These are phyloP conservation scores for Tetrastigma voinierianum DNA, from an alignment of 164 flowering plant species.

Conservation along the genomic window DNA sequence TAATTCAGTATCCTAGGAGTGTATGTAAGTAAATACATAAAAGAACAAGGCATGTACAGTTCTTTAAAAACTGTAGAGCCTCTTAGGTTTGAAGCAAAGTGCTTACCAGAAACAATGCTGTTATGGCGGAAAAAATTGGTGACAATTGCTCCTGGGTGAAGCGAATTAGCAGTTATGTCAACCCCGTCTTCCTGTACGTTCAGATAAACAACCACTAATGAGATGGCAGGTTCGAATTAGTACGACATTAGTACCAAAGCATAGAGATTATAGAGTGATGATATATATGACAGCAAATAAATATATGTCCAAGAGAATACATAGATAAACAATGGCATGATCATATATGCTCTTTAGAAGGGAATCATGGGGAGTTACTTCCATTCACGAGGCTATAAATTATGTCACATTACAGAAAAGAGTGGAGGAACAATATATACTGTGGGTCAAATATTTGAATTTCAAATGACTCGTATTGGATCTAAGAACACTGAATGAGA, in stretches of 20 bases:
- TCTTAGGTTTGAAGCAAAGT: not conserved
- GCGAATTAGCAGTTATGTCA: conserved; percentile 51
- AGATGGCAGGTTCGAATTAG: not conserved
- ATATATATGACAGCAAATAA: not conserved
- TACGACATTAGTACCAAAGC: not conserved
- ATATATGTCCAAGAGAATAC: too few relatives aligned
- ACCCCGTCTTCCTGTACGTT: conserved; percentile 54
- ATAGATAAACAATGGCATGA: too few relatives aligned
- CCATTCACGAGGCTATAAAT: too few relatives aligned
- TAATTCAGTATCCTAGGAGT: too few relatives aligned
- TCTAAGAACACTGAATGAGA: too few relatives aligned
- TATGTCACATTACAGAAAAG: too few relatives aligned
- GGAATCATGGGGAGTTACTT: too few relatives aligned
- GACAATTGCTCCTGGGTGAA: conserved; percentile 52
- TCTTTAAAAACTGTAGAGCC: not conserved
- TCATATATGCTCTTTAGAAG: too few relatives aligned
- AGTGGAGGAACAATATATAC: too few relatives aligned
- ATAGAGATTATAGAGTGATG: not conserved
- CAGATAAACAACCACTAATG: not conserved
- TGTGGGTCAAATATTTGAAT: too few relatives aligned
- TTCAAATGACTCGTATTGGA: too few relatives aligned
- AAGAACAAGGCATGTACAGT: not conserved
- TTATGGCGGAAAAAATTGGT: conserved; percentile 45
- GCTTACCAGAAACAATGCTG: conserved; percentile 24
- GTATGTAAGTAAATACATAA: not conserved